Conservation (phyloP, 495 filamentous ascomycete genomes). For the Xylaria scruposa region DNA sequence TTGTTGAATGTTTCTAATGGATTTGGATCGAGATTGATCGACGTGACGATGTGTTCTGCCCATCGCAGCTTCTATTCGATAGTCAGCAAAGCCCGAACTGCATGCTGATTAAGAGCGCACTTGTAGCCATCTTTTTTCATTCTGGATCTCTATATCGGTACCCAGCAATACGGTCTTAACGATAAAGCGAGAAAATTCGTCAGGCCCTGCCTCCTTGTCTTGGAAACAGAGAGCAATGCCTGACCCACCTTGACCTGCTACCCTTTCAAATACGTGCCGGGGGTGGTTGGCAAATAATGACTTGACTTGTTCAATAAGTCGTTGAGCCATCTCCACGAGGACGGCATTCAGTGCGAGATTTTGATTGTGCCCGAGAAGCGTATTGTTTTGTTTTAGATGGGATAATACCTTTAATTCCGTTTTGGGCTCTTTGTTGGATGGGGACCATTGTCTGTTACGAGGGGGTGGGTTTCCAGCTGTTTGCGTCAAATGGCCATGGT, state of each 20-base stretch:
- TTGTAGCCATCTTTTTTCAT: neutral
- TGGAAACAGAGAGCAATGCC: neutral
- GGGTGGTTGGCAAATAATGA: neutral
- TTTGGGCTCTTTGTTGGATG: neutral
- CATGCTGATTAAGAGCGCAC: neutral
- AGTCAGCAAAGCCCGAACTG: neutral
- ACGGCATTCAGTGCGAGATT: neutral
- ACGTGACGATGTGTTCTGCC: neutral
- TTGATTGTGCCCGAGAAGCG: neutral
- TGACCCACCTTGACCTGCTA: conserved; percentile 5
- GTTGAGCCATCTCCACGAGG: neutral
- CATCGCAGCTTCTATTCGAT: neutral
- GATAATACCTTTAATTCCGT: neutral
- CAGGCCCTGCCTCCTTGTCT: neutral
- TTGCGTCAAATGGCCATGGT: neutral
- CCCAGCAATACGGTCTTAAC: neutral
- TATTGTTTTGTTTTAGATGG: neutral
- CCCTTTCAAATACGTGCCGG: neutral
- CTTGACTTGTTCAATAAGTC: neutral
- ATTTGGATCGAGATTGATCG: neutral
- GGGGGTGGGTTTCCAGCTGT: neutral
- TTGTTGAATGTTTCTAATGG: neutral
- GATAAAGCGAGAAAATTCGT: neutral
- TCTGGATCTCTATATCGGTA: neutral
- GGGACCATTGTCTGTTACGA: neutral